Conservation (phyloP, 1,284 basidiomycete genomes). For the Coniferiporia sulphurascens region DNA sequence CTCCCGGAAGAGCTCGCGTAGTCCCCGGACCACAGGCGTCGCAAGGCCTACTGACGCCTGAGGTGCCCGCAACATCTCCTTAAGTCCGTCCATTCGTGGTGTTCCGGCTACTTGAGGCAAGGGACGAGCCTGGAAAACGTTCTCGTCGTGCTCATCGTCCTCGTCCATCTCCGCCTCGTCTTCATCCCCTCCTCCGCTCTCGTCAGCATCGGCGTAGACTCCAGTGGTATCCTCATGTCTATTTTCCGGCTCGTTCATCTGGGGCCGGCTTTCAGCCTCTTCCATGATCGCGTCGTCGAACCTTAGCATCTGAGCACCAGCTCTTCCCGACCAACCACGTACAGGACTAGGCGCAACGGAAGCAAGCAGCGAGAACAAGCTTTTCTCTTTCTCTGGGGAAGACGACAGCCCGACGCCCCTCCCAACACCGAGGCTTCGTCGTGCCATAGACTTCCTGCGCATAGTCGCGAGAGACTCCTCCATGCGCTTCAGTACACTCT, state of each 20-base stretch:
- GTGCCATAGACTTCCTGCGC: constrained; percentile 8
- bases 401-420: constrained; percentile 1
- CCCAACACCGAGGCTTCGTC: background rate
- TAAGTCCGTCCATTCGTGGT: constrained; percentile 26
- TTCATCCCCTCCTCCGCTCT: constrained; percentile 1
- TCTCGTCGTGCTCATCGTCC: constrained; percentile 10
- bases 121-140: constrained; percentile 2
- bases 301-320: constrained; percentile 4
- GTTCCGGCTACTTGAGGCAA: constrained; percentile 17
- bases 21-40: constrained; percentile 30
- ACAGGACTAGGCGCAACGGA: constrained; percentile 15
- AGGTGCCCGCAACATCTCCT: constrained; percentile 24
- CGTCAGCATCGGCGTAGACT: constrained; percentile 4
- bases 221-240: background rate
- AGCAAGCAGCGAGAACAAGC: constrained; percentile 29
- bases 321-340: background rate
- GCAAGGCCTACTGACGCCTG: constrained; percentile 14
- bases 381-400: constrained; percentile 22
- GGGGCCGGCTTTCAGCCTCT: constrained; percentile 9
- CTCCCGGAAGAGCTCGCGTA: constrained; percentile 32
- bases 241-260: constrained; percentile 2
- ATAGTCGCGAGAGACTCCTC: constrained; percentile 9
- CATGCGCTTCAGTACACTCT: constrained; percentile 13
- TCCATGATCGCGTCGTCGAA: constrained; percentile 9
- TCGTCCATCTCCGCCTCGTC: background rate